Evolutionary conservation across 2,329 filamentous ascomycete genomes (phyloP).

Genomic region (Keithomyces neogunnii): DNA sequence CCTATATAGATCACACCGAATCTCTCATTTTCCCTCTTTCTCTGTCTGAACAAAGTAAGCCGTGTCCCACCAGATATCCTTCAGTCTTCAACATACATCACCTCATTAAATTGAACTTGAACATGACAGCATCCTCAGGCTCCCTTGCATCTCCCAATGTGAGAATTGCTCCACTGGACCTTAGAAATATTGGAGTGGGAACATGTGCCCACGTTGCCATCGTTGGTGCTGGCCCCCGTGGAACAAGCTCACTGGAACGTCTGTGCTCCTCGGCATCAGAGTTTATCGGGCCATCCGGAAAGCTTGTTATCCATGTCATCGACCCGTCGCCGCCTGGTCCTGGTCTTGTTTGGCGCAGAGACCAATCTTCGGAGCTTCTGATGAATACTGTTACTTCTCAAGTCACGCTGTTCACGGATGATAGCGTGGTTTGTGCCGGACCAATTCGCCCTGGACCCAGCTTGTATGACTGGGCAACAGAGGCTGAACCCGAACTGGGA

Average conservation of each 20-base stretch:
- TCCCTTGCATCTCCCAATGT: not conserved
- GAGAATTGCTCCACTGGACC: not conserved
- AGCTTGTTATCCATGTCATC: constrained; percentile 3
- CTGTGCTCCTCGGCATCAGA: constrained; percentile 3
- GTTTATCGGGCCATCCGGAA: not conserved
- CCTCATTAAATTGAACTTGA: not conserved
- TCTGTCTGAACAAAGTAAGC: too few species aligned
- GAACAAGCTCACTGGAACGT: constrained; percentile 6
- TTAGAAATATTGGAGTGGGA: not conserved
- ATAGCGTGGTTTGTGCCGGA: constrained; percentile 4
- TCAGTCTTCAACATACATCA: not conserved
- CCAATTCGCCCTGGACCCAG: constrained; percentile 5
- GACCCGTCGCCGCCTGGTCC: constrained; percentile 3
- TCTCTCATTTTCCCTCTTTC: too few species aligned
- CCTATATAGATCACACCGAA: too few species aligned
- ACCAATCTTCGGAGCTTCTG: constrained; percentile 5
- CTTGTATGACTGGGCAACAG: constrained; percentile 6
- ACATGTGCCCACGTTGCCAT: constrained; percentile 3
- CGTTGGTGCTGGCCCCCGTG: constrained; percentile 5
- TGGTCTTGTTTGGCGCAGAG: constrained; percentile 5
- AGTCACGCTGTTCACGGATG: constrained; percentile 5
- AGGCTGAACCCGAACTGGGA: not conserved
- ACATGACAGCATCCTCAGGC: not conserved
- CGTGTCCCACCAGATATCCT: too few species aligned
- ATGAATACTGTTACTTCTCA: constrained; percentile 8